Base-by-base conservation (phyloP, 108 stramenopile species). In the Schizochytrium sp. region DNA sequence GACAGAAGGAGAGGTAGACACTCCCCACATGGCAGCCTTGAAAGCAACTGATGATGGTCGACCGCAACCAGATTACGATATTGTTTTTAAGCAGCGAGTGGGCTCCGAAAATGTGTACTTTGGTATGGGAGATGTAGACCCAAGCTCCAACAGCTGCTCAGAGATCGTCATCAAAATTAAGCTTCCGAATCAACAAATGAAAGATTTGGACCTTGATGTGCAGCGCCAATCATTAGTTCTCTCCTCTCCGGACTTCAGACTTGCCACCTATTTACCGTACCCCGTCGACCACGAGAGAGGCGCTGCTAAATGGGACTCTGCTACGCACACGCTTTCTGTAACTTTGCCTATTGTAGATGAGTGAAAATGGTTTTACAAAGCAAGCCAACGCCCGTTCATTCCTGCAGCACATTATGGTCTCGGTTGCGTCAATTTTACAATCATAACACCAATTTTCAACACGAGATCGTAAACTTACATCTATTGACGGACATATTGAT, bases 231-330 rank as follows among this genome's bases (percentile, higher is more conserved):
- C 64, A 13, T 55, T 76, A 41, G 4, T 76, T 4, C 42, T 49
- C 1, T n/a, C 4, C 88, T 83, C 76, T 0, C 76, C 76, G 5
- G 76, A 83, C 15, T 83, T 3, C 28, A n/a, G 64, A 4, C 89
- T 89, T 42, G 73, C 72, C 1, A 89, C 89, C 64, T 89, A 89
- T 87, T 53, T 89, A 47, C 89, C 89, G 1, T 56, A 89, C 46
- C 87, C 87, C 3, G 89, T 89, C 72, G 40, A 72, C 47, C 72
- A 72, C 72, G 56, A 76, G 17, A 4, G 50, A 4, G 89, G 89
- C 87, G 5, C 13, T 4, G 89, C 89, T 42, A 89, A 88, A 45
- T 89, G 89, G 89, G 46, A 46, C 10, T 56, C 72, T 0, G 53
- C 46, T 13, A 89, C 19, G 55, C 15, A 4, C 55, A 38, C 10